phyloP scores from a whole-genome alignment of 129 eudicot genomes.

The Deinandra increscens region DNA sequence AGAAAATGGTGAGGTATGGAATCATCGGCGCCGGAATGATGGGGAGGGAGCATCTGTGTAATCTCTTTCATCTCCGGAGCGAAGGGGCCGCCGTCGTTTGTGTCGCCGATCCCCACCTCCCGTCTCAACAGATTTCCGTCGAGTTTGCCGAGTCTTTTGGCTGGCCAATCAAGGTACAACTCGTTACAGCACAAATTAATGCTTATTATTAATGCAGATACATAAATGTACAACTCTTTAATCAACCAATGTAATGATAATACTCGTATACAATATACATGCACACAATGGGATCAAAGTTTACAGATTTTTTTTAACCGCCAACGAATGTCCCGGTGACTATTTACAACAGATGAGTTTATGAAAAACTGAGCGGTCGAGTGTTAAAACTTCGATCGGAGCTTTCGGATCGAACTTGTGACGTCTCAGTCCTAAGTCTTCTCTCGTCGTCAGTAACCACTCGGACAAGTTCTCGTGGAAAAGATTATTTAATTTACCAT shows the following conservation, averaged over 20 bases:
- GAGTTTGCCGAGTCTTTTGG: conserved; percentile 63
- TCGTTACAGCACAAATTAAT: background rate
- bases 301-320: background rate
- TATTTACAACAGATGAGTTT: too few species aligned
- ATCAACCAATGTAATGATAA: background rate
- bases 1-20: conserved; percentile 58
- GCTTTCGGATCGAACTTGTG: too few species aligned
- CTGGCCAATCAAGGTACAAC: conserved; percentile 76
- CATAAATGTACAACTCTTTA: background rate
- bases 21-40: conserved; percentile 98
- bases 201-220: background rate
- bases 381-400: too few species aligned
- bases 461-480: too few species aligned
- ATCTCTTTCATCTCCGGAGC: conserved; percentile 64
- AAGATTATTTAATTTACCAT: background rate
- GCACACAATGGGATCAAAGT: background rate
- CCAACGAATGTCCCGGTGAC: too few species aligned
- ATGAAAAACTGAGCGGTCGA: too few species aligned
- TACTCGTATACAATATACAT: background rate
- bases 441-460: too few species aligned
- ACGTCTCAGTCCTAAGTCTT: too few species aligned
- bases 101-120: conserved; percentile 82
- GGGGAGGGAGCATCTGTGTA: conserved; percentile 93
- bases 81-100: conserved; percentile 75
- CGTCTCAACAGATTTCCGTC: conserved; percentile 60